These are phyloP conservation scores for Uncinocarpus reesii DNA, from an alignment of 2,329 filamentous ascomycete species.

Conservation along the genomic window DNA sequence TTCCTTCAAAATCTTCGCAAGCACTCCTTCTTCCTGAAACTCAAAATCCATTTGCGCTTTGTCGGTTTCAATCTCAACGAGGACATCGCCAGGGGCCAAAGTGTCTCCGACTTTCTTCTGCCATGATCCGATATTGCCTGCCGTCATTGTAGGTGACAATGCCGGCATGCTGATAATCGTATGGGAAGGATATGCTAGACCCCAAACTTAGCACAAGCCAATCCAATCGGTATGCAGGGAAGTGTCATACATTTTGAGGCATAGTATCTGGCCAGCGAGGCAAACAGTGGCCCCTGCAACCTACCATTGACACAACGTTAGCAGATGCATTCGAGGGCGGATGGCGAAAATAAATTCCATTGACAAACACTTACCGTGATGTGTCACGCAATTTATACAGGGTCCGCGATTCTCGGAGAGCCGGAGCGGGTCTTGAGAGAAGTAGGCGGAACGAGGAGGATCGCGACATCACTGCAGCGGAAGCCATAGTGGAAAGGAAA, in stretches of 20 bases:
- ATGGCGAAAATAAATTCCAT: background rate
- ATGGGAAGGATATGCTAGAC: conserved; percentile 81
- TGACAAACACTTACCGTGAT: conserved; percentile 27
- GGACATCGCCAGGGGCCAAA: conserved; percentile 81
- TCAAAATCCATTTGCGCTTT: conserved; percentile 99
- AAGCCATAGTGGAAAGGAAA: conserved; percentile 20
- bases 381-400: conserved; percentile 36
- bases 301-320: conserved; percentile 19
- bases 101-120: conserved; percentile 91
- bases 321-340: background rate
- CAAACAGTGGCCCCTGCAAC: conserved; percentile 43
- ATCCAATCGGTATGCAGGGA: background rate
- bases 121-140: conserved; percentile 93
- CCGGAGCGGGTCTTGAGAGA: conserved; percentile 30
- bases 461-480: conserved; percentile 42
- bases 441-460: conserved; percentile 35
- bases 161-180: conserved; percentile 96
- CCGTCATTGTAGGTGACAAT: conserved; percentile 92
- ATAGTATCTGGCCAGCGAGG: conserved; percentile 56
- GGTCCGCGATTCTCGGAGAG: conserved; percentile 38
- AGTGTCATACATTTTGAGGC: conserved; percentile 53
- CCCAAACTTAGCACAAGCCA: background rate
- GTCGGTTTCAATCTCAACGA: conserved; percentile 98
- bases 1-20: conserved; percentile 89
- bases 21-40: conserved; percentile 93